Conservation (phyloP, 2,329 filamentous ascomycete genomes). For the Fusarium redolens region DNA sequence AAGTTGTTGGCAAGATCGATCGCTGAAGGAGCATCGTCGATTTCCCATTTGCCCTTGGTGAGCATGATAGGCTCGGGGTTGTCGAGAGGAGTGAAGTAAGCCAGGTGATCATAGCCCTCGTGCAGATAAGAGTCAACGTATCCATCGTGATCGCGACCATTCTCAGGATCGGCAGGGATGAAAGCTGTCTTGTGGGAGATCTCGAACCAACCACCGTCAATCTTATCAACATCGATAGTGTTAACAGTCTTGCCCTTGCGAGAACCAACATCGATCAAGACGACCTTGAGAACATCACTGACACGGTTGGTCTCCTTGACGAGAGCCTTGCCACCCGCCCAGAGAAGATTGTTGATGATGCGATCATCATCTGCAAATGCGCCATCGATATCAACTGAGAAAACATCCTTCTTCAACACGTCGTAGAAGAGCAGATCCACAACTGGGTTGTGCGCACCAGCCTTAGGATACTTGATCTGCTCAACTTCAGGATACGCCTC, state of each 20-base stretch:
- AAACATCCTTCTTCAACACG: constrained; percentile 78
- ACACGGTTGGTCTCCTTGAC: constrained; percentile 95
- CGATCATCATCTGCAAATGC: constrained; percentile 85
- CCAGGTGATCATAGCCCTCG: constrained; percentile 88
- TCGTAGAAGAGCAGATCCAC: constrained; percentile 93
- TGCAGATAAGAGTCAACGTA: constrained; percentile 93
- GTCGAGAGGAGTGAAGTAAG: constrained; percentile 91
- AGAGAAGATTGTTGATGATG: constrained; percentile 92
- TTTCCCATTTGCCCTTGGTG: constrained; percentile 92
- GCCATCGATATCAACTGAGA: constrained; percentile 80
- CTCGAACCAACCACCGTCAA: constrained; percentile 99
- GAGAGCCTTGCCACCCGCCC: constrained; percentile 86
- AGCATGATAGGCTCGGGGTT: constrained; percentile 84
- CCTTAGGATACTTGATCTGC: constrained; percentile 97
- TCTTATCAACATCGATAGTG: constrained; percentile 78
- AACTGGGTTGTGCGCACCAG: constrained; percentile 90
- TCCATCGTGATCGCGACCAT: constrained; percentile 82
- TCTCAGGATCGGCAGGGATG: constrained; percentile 83
- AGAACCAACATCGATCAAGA: constrained; percentile 81
- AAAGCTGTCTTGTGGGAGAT: constrained; percentile 87
- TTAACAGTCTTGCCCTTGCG: constrained; percentile 83
- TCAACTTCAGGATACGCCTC: constrained; percentile 92
- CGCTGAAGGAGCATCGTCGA: constrained; percentile 84
- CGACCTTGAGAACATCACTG: constrained; percentile 88
- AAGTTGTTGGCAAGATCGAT: constrained; percentile 87